Percentiles rank a stretch among this genome's conserved stretches.
Evolutionary conservation across 257 asterid genomes (phyloP).

Genomic region (Coffea eugenioides): DNA sequence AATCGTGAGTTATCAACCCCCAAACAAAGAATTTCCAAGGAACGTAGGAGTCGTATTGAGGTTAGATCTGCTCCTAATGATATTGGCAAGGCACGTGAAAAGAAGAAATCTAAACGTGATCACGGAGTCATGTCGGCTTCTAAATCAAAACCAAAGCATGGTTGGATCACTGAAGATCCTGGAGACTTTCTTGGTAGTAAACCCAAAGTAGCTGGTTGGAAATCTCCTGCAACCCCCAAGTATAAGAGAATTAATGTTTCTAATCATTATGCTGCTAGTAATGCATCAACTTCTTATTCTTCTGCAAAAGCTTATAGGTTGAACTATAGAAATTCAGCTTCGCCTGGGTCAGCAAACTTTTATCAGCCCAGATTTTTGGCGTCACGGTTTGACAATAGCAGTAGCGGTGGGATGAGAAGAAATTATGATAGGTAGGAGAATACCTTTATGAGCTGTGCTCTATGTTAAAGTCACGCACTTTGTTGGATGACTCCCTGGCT

Average conservation of each 20-base stretch:
- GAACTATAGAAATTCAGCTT: slow-evolving; percentile 31
- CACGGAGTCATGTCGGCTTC: slow-evolving; percentile 28
- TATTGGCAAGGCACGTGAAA: slow-evolving; percentile 27
- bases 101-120: slow-evolving; percentile 30
- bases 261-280: slow-evolving; percentile 26
- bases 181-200: slow-evolving; percentile 35
- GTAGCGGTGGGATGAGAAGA: slow-evolving; percentile 43
- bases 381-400: slow-evolving; percentile 47
- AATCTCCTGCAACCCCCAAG: slow-evolving; percentile 61
- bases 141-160: slow-evolving; percentile 56
- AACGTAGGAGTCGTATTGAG: slow-evolving; percentile 36
- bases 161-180: slow-evolving; percentile 68
- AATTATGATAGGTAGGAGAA: slow-evolving; percentile 32
- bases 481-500: background rate
- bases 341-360: slow-evolving; percentile 35
- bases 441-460: background rate
- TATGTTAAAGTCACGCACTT: background rate
- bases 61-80: slow-evolving; percentile 52
- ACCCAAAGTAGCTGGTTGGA: slow-evolving; percentile 37
- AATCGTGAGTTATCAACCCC: slow-evolving; percentile 67
- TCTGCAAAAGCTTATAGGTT: slow-evolving; percentile 27
- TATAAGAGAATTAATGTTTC: slow-evolving; percentile 29
- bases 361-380: slow-evolving; percentile 47
- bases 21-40: slow-evolving; percentile 44
- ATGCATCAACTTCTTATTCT: slow-evolving; percentile 46